Base-by-base conservation (phyloP, 2,329 filamentous ascomycete genomes). In the Beauveria sp. region DNA sequence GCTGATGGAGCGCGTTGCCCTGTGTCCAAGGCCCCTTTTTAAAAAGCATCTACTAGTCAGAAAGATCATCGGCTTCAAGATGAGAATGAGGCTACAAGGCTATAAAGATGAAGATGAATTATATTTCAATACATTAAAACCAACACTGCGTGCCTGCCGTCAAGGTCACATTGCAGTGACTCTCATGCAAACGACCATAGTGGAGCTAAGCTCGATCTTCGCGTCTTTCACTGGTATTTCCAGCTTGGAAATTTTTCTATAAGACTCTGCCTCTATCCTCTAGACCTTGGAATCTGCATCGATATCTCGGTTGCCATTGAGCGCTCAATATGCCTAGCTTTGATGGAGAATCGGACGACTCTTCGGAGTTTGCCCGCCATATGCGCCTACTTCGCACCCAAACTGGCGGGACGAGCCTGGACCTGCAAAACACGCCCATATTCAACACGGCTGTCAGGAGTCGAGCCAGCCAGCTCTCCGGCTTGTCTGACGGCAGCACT, bases 381-480 rank as follows among this genome's bases (percentile, higher is more conserved):
- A 57, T 57, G 53, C 18, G n/a, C 20, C 48, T 61, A 16, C 60
- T 61, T 12, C 26, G 10, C n/a, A 1, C 10, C 20, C 18, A 37
- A 12, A 24, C 24, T 16, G 12, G 22, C 40, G 20, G 20, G 0
- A 26, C 20, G 9, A 47, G 3, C 5, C 20, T 26, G n/a, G 71
- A 73, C 48, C 66, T 72, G 44, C 63, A 54, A 22, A 66, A 67
- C 0, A 65, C 70, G 1, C 72, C 72, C 0, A 64, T 74, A 34
- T 72, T 74, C 62, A 72, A 69, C 0, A 67, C 71, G 37, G 50
- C 61, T 5, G 70, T 71, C 14, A 66, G 68, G 16, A 40, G 37
- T 1, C 34, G 44, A 7, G 47, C 26, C 12, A 24, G n/a, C 8
- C 5, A 22, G 5, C 34, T 59, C n/a, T 37, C 10, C 26, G 26